Percentiles rank a stretch among this genome's conserved stretches.
These are phyloP conservation scores for Wallacemonas sp. DNA, from an alignment of 208 protist species.

Conservation along the genomic window DNA sequence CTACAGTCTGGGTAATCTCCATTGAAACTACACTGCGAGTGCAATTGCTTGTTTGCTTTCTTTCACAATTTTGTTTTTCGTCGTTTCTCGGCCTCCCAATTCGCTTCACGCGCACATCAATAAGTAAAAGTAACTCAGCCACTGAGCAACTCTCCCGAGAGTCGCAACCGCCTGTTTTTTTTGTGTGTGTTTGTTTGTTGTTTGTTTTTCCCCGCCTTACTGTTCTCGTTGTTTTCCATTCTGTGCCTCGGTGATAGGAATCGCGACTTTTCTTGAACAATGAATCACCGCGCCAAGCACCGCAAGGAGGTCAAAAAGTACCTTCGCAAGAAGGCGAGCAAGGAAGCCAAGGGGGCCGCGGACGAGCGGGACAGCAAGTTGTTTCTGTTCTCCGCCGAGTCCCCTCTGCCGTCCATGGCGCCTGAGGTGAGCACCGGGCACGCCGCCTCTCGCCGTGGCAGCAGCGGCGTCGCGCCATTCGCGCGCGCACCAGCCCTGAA, in stretches of 20 bases:
- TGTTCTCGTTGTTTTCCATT: background rate
- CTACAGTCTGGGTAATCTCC: no score
- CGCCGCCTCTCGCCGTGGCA: no score
- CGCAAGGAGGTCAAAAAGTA: conserved; percentile 78
- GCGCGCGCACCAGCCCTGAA: background rate
- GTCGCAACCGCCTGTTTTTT: background rate
- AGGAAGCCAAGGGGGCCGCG: conserved; percentile 36
- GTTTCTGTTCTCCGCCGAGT: conserved; percentile 37
- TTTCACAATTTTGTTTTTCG: no score
- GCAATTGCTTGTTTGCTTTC: no score
- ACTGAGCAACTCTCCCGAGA: no score
- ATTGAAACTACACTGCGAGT: no score
- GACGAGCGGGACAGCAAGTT: conserved; percentile 57
- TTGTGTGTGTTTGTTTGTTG: conserved; percentile 15
- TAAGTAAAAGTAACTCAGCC: no score
- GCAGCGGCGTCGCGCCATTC: no score
- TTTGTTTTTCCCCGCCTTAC: conserved; percentile 5
- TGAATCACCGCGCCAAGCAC: conserved; percentile 48
- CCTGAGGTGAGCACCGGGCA: no score
- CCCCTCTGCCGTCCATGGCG: background rate
- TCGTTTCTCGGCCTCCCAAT: no score
- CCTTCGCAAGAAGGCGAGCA: conserved; percentile 50
- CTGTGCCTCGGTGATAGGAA: background rate
- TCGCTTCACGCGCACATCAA: no score
- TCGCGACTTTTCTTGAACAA: background rate